Evolutionary conservation across 2,329 filamentous ascomycete species (phyloP), one percentile per base, ranked within the genome.

Genomic region (Xenoacremonium recifei): DNA sequence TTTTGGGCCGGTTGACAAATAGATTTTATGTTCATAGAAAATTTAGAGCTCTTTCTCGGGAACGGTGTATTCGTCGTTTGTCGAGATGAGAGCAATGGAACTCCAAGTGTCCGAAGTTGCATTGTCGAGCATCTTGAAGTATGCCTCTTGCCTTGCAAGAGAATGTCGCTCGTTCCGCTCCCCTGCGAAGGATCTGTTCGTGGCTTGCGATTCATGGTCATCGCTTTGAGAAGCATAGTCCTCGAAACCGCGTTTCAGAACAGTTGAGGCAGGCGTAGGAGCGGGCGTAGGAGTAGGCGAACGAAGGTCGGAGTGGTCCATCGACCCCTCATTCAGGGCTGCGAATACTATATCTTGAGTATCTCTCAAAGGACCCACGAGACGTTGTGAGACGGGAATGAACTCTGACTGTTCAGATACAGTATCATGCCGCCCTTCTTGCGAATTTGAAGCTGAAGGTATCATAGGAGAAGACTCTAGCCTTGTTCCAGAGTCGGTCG

Each of bases 41-140:
- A 13, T 17, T 55, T 49, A 67, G 3, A 70, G 54, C 18, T 68
- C 66, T 21, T 45, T 39, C 4, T 70, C 67, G 9, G 39, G 37
- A 2, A 27, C 32, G 1, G 56, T 63, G 35, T 70, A 63, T 23
- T 65, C 53, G 17, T 59, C 49, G 21, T 47, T 61, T 1, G 64
- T 66, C 0, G 65, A 69, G 21, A 71, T 51, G 9, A 70, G 50
- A 3, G 51, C 46, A 7, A 69, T 58, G 0, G 60, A 35, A 4
- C 37, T 44, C 65, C 67, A 69, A 3, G 49, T 48, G 5, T 48
- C 55, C 5, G 53, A 53, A 6, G 43, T 39, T 5, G 56, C 37
- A 21, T 65, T 63, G 15, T 48, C 45, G 0, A 63, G 40, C 58
- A 66, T 68, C n/a, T 48, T 50, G 6, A 41, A 31, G 33, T 67